These are phyloP conservation scores for Triticum urartu DNA, from an alignment of 176 grass and related monocot genomes.

Conservation along the genomic window DNA sequence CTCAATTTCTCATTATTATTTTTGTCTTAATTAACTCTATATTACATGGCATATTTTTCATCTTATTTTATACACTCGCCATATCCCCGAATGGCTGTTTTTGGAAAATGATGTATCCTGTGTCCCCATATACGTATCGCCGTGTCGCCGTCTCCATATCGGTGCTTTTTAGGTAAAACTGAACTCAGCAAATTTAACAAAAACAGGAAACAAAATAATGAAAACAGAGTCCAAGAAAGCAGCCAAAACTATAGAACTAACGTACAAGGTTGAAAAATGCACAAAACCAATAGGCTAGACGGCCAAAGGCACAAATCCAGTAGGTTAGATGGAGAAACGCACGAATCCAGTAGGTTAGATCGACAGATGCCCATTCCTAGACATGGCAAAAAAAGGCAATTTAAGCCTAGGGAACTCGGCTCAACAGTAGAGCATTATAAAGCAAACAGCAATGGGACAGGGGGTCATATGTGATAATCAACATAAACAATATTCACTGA, in stretches of 20 bases:
- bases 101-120: too few species aligned
- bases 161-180: not conserved
- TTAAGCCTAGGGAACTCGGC: not conserved
- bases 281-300: not conserved
- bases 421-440: not conserved
- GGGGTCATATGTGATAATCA: not conserved
- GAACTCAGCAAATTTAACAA: conserved; percentile 7
- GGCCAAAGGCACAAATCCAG: not conserved
- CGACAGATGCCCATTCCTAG: not conserved
- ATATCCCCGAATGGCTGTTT: too few species aligned
- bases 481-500: not conserved
- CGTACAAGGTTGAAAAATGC: not conserved
- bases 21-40: too few species aligned
- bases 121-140: too few species aligned
- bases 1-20: too few species aligned
- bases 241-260: not conserved
- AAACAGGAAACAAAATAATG: not conserved
- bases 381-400: not conserved
- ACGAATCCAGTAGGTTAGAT: too few species aligned
- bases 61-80: too few species aligned
- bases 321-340: conserved; percentile 1
- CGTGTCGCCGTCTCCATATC: too few species aligned
- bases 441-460: not conserved
- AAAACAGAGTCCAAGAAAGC: not conserved
- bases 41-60: too few species aligned